Evolutionary conservation across 129 eudicot species (phyloP).

Genomic region (Artemisia tridentata): DNA sequence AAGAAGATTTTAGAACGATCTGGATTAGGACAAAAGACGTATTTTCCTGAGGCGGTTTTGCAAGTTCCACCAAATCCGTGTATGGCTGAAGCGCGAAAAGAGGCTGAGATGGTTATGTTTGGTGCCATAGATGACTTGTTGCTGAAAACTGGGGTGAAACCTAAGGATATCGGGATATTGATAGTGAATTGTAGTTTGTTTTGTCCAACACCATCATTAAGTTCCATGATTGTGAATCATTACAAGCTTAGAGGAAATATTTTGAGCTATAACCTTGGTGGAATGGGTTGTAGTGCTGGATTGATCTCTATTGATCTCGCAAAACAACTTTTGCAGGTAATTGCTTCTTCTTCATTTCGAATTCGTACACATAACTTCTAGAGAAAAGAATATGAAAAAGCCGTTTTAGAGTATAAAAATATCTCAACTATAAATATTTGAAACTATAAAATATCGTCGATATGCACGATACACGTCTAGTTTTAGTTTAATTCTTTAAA

Average conservation of each 20-base stretch:
- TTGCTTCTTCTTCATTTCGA: neutral
- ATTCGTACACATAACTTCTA: no score
- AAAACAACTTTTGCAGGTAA: slow-evolving; percentile 66
- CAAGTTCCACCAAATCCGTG: slow-evolving; percentile 60
- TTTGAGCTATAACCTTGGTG: slow-evolving; percentile 55
- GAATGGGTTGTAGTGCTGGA: slow-evolving; percentile 77
- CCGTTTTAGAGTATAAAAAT: no score
- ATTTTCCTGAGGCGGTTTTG: slow-evolving; percentile 60
- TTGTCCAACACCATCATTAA: slow-evolving; percentile 62
- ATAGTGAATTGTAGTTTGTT: slow-evolving; percentile 70
- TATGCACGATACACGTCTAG: no score
- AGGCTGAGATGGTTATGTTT: slow-evolving; percentile 58
- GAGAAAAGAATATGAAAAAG: no score
- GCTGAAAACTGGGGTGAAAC: slow-evolving; percentile 42
- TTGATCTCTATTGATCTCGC: slow-evolving; percentile 60
- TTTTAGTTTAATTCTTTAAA: no score
- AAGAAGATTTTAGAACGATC: slow-evolving; percentile 68
- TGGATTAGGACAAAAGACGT: slow-evolving; percentile 66
- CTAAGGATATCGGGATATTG: slow-evolving; percentile 58
- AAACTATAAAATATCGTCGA: no score
- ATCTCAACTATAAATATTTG: no score
- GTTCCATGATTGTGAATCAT: slow-evolving; percentile 69
- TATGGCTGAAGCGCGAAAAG: slow-evolving; percentile 58
- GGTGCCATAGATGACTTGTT: slow-evolving; percentile 49
- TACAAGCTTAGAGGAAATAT: slow-evolving; percentile 65